Percentiles rank a stretch among this genome's conserved stretches.
phyloP scores from a whole-genome alignment of 2,329 filamentous ascomycete genomes.

The Scytalidium lignicola region DNA sequence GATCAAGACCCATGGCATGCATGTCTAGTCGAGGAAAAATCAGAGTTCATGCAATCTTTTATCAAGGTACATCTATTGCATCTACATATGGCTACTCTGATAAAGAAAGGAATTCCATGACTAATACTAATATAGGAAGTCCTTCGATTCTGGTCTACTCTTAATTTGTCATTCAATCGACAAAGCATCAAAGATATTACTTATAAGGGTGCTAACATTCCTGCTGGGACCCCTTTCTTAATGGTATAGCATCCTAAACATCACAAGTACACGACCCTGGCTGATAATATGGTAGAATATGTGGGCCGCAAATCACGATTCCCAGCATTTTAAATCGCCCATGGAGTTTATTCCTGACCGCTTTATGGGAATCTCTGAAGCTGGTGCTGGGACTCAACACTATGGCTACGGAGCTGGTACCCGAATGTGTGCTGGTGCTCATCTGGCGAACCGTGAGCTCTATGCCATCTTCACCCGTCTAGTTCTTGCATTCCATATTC shows the following conservation, averaged over 20 bases:
- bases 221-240: slow-evolving; percentile 54
- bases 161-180: slow-evolving; percentile 68
- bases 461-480: slow-evolving; percentile 52
- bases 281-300: slow-evolving; percentile 19
- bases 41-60: slow-evolving; percentile 67
- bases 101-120: neutral
- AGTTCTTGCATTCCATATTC: slow-evolving; percentile 49
- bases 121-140: slow-evolving; percentile 42
- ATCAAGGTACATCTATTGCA: slow-evolving; percentile 43
- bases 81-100: too few species aligned
- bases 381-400: slow-evolving; percentile 46
- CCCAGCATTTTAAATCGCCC: slow-evolving; percentile 54
- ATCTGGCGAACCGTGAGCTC: slow-evolving; percentile 55
- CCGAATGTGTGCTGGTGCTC: slow-evolving; percentile 54
- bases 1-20: slow-evolving; percentile 67
- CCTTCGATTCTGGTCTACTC: slow-evolving; percentile 69
- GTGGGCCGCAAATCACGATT: slow-evolving; percentile 29
- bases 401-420: slow-evolving; percentile 55
- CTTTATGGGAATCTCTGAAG: slow-evolving; percentile 46
- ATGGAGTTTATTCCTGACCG: slow-evolving; percentile 60
- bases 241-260: slow-evolving; percentile 34
- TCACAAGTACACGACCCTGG: slow-evolving; percentile 49
- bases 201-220: slow-evolving; percentile 34
- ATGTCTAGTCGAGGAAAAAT: slow-evolving; percentile 65
- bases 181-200: slow-evolving; percentile 64